A percentile compares a stretch with the other conserved stretches of the same genome.
Evolutionary conservation across 169 alveolate genomes (phyloP).

Genomic region (Plasmodium knowlesi): DNA sequence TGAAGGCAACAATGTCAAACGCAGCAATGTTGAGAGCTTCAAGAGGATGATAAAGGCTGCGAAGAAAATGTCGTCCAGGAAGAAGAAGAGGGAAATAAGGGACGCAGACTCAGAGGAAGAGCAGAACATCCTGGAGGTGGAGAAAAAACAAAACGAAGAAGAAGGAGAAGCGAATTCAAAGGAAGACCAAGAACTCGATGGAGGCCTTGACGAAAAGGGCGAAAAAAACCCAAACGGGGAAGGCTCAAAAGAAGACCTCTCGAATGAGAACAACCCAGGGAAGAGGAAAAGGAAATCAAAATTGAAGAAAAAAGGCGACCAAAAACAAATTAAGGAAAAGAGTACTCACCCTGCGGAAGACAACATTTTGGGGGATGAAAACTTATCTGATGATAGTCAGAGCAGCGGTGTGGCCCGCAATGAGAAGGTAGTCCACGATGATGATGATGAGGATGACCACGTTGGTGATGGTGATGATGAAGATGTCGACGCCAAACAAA

Average conservation of each 20-base stretch:
- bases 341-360: neutral
- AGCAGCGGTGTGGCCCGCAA: neutral
- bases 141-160: neutral
- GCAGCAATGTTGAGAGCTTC: conserved; percentile 8
- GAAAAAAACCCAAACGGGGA: neutral
- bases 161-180: neutral
- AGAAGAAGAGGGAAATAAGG: conserved; percentile 34
- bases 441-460: neutral
- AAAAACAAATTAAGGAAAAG: neutral
- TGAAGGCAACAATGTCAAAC: neutral
- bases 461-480: neutral
- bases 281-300: conserved; percentile 4
- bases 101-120: conserved; percentile 1
- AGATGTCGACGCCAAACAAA: neutral
- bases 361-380: conserved; percentile 10
- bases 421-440: neutral
- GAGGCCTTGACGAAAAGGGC: neutral
- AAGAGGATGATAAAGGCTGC: conserved; percentile 1
- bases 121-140: neutral
- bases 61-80: neutral
- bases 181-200: neutral
- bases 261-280: neutral
- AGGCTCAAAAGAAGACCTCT: neutral
- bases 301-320: neutral
- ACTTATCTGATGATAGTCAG: conserved; percentile 4